Base-by-base conservation (phyloP, 1,284 basidiomycete species). In the Sanghuangporus sanghuang region DNA sequence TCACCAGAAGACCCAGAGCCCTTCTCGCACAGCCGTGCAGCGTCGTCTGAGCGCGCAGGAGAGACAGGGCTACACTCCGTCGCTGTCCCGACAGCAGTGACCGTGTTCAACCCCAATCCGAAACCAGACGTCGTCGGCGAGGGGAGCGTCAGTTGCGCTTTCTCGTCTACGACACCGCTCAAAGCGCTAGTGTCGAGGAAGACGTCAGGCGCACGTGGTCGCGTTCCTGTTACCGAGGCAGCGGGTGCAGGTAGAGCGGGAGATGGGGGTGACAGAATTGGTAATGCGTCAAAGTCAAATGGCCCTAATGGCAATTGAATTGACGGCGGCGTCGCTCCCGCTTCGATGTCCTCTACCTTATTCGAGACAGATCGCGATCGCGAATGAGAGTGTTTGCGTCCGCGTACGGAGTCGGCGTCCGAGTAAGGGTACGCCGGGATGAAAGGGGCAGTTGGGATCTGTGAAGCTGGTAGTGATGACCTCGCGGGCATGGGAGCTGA, bases 231-330 rank as follows among this genome's bases (percentile, higher is more conserved):
- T 11, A 44, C 40, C 11, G 12, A 14, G n/a, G 27, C 27, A 56
- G 54, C 18, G 9, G 44, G 44, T 16, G 14, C 44, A 12, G 44
- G 18, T 16, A 18, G 16, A 46, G 14, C 44, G 16, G 8, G 44
- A 16, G 44, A 3, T 6, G 44, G 3, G 14, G 14, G 44, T 16
- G 44, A 14, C 53, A 18, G 32, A 38, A 46, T 36, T 7, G 77
- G 77, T 12, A 88, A 77, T 9, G 80, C 78, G 66, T 86, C 84
- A 62, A 88, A 87, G 70, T 87, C 82, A 70, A 87, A 88, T 7
- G 76, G 67, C 18, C 57, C 61, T 32, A 38, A 36, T 27, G 21
- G 42, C 12, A 18, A 49, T 44, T 21, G 21, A 12, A 21, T 8
- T 35, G 53, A 27, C 35, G 55, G 11, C 21, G 16, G n/a, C 21